Evolutionary conservation across 495 filamentous ascomycete genomes (phyloP).

Genomic region (Staphylotrichum longicolle): DNA sequence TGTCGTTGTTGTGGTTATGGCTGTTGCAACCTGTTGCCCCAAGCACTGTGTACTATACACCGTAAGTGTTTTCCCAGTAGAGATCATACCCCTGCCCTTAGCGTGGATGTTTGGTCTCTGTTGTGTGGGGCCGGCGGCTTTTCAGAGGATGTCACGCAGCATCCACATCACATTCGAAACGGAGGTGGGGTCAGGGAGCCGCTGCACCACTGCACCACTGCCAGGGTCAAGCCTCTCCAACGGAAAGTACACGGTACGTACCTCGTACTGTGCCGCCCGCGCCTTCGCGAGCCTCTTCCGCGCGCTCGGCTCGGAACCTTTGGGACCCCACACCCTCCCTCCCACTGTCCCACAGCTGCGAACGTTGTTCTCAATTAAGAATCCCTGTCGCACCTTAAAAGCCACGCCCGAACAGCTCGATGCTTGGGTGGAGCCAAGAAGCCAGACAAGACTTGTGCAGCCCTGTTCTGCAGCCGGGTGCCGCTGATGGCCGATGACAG

Average conservation of each 20-base stretch:
- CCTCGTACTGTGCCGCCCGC: conserved; percentile 5
- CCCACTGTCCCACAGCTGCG: not conserved
- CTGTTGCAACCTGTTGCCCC: no score
- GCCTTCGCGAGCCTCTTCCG: conserved; percentile 20
- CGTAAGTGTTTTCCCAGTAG: no score
- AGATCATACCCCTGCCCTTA: conserved; percentile 9
- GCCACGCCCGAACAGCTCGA: conserved; percentile 3
- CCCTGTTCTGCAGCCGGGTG: conserved; percentile 5
- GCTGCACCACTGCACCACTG: not conserved
- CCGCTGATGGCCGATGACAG: conserved; percentile 13
- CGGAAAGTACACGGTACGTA: conserved; percentile 2
- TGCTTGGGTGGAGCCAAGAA: conserved; percentile 13
- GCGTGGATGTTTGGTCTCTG: conserved; percentile 24
- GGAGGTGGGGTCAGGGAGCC: conserved; percentile 17
- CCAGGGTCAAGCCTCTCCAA: not conserved
- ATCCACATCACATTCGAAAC: conserved; percentile 24
- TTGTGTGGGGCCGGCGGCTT: conserved; percentile 16
- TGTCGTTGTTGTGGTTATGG: no score
- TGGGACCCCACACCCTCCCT: conserved; percentile 5
- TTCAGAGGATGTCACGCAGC: conserved; percentile 22
- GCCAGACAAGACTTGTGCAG: conserved; percentile 4
- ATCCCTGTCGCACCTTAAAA: conserved; percentile 24
- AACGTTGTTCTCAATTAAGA: conserved; percentile 3
- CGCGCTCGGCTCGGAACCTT: conserved; percentile 15
- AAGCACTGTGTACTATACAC: no score